phyloP scores from a whole-genome alignment of 345 rosid species.

The Adansonia digitata region DNA sequence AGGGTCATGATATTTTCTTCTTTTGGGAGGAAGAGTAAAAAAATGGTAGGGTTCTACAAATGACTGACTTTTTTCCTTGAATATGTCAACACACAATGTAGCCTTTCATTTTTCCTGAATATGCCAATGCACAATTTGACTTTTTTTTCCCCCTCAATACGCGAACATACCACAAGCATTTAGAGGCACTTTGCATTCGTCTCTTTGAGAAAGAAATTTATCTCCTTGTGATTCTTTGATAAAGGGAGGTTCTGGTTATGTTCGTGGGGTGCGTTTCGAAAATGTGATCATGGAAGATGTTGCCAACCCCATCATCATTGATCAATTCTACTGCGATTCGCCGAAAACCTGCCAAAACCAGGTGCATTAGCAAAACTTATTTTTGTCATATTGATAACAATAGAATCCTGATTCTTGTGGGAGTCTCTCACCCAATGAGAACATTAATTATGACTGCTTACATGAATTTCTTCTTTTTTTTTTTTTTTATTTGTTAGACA shows the following conservation, averaged over 20 bases:
- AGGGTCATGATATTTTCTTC: too few relatives aligned
- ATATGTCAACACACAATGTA: too few relatives aligned
- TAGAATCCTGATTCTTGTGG: not conserved
- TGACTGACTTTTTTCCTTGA: too few relatives aligned
- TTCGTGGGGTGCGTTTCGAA: constrained; percentile 68
- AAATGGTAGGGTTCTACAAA: not conserved
- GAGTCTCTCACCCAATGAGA: constrained; percentile 4
- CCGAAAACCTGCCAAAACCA: constrained; percentile 74
- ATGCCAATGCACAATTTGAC: too few relatives aligned
- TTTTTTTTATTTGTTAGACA: constrained; percentile 41
- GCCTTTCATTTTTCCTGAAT: not conserved
- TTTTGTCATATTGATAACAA: not conserved
- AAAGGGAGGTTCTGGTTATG: constrained; percentile 96
- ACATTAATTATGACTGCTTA: constrained; percentile 8
- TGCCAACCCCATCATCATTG: constrained; percentile 81
- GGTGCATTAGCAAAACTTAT: constrained; percentile 33
- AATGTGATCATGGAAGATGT: constrained; percentile 78
- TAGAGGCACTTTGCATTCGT: not conserved
- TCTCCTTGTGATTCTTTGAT: constrained; percentile 9
- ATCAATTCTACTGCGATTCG: constrained; percentile 96
- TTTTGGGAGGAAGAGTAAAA: not conserved
- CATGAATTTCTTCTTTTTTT: not conserved
- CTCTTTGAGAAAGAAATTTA: not conserved
- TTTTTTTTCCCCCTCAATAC: too few relatives aligned
- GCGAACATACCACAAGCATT: too few relatives aligned